Conservation (phyloP, 2,329 filamentous ascomycete genomes). For the Alternaria ethzedia region DNA sequence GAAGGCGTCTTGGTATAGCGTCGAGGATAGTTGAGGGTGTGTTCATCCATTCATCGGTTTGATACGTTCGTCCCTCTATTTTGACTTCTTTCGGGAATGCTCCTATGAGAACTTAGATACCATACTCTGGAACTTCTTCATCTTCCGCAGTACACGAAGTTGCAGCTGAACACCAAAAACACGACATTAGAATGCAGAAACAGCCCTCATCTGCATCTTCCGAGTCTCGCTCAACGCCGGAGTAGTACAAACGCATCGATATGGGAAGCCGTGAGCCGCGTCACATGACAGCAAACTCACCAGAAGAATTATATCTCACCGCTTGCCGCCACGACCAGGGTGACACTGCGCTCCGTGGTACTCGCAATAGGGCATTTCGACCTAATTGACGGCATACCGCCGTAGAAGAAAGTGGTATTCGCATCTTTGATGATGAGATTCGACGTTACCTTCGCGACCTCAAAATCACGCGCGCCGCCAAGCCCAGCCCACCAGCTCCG, state of each 20-base stretch:
- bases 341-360: conserved; percentile 10
- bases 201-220: background rate
- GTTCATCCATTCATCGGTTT: conserved; percentile 84
- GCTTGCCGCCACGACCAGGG: conserved; percentile 21
- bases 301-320: conserved; percentile 40
- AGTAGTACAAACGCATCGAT: background rate
- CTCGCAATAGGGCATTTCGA: conserved; percentile 5
- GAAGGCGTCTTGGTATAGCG: conserved; percentile 78
- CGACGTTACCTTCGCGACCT: conserved; percentile 17
- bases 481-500: conserved; percentile 23
- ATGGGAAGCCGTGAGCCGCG: background rate
- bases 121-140: background rate
- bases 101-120: conserved; percentile 25
- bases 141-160: fast-evolving
- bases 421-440: conserved; percentile 28
- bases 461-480: conserved; percentile 34
- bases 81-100: conserved; percentile 49
- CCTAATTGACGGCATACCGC: conserved; percentile 31
- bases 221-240: background rate
- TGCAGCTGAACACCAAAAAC: background rate
- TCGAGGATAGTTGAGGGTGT: conserved; percentile 75
- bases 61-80: conserved; percentile 69
- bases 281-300: conserved; percentile 44
- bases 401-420: conserved; percentile 28
- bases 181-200: too few relatives aligned